Base-by-base conservation (phyloP, 1,139 yeast genomes). In the Pichia sp. region DNA sequence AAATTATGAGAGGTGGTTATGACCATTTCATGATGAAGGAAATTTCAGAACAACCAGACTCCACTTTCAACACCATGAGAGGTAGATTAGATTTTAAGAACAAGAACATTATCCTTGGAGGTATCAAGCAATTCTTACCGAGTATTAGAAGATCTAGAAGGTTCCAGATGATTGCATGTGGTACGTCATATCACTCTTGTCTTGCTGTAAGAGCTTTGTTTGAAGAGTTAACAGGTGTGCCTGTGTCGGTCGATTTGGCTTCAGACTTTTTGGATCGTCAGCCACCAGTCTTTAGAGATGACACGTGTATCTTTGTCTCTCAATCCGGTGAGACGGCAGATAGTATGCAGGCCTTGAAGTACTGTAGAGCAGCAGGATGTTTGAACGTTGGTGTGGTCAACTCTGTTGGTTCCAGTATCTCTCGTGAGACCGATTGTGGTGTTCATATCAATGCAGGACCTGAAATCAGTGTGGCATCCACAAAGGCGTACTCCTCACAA, bases 271-370 rank as follows among this genome's bases (percentile, higher is more conserved):
- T 91, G 57, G 99, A 93, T 62, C 79, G 99, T 66, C 75, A 70
- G 51, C 83, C 96, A 3, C 97, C 98, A 20, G 94, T 93, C 30
- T 93, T 91, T 66, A 82, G 98, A 67, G 98, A 93, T 61, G 98
- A 93, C 60, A 86, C 95, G 9, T 86, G 97, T 67, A 81, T 93
- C 28, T 93, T 93, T 62, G 99, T 93, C 22, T 91, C 97, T 8
- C 99, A 93, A 66, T 85, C 96, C 41, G 99, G 99, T 60, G 99
- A 93, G 66, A 93, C 99, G 37, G 97, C 98, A 24, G 99, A 93
- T 62, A 81, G 96, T n/a, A 84, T 93, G 73, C 73, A 86, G 59
- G 97, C 97, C 21, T 76, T 93, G 53, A 94, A 86, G 61, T 88
- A 88, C 67, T 91, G 97, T 67, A 73, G 84, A 56, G 97, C 93